Evolutionary conservation across 176 grass and related monocot genomes (phyloP), one percentile per base, ranked within the genome.

Genomic region (Oryza brachyantha): DNA sequence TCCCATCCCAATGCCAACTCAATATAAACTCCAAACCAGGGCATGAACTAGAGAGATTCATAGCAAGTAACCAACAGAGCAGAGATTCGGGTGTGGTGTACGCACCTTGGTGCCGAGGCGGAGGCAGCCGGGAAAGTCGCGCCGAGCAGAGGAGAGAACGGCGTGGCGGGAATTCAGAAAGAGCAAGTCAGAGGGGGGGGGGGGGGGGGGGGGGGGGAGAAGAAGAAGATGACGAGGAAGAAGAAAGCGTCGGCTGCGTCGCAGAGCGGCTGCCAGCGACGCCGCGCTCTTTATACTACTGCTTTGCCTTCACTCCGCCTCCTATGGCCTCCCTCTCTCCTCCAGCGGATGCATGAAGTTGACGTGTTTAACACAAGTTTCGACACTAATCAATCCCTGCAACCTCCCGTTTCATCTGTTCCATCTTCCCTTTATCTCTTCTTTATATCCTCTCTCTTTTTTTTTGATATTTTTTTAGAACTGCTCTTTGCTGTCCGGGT

Each of bases 231-330:
- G 37, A 39, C 25, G 9, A 63, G 38, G 26, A 65, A 74, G 43
- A 65, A 64, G 17, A 79, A 69, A 22, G 25, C 79, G 79, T 79
- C 40, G 74, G 67, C 31, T 27, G 61, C 28, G 66, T 68, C 64
- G 39, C 82, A 46, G 12, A 66, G 72, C 13, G 59, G 79, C 82
- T 81, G 61, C 38, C 24, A 27, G 25, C 77, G 41, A 62, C 81
- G 40, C 65, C 57, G 65, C 65, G 35, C 2, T 45, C 69, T 77
- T 84, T 89, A 79, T 88, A 84, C 76, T 57, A 24, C 52, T 57
- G n/a, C 52, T 57, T 46, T 22, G 41, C 2, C 22, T 77, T 36
- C 38, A 27, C 31, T 29, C 73, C 16, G 35, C 21, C 25, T 26
- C 9, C 50, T 13, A 43, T 43, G 43, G n/a, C 60, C 21, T 29